Evolutionary conservation across 2,329 filamentous ascomycete species (phyloP), one percentile per base, ranked within the genome.

Genomic region (Ceratocystis huliohia): DNA sequence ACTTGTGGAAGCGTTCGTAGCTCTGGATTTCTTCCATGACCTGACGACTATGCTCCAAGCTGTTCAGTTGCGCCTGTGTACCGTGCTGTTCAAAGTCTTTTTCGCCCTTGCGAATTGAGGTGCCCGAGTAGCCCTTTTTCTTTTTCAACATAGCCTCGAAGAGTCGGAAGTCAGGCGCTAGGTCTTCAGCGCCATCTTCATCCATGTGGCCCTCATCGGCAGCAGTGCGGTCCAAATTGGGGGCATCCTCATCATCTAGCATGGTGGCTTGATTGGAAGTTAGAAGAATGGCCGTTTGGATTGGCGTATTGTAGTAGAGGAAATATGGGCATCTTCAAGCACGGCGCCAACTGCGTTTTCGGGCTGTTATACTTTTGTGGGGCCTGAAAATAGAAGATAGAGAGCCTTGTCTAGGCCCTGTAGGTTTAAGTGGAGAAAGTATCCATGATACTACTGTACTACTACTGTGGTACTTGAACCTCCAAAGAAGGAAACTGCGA

Each of bases 11-110:
- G 63, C 93, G 84, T 62, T 88, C 88, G 74, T 88, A 88, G 64
- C 85, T 82, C 66, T 97, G 81, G 1, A 93, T 92, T 71, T 91
- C 86, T 75, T 96, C 89, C 88, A 99, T 94, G 22, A 92, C 93
- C 70, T 83, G 81, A 65, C 93, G 86, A 69, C 91, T 96, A 61
- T 88, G 84, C 72, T 91, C 88, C 64, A 99, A 85, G 7, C 87
- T 84, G 66, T 83, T 81, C 70, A 87, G 85, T 76, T 99, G 94
- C 41, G 89, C 84, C 41, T 84, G 83, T 1, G 94, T 97, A 61
- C 89, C 89, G 76, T 97, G 91, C 33, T 89, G 87, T 77, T 97
- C 94, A 74, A 96, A 99, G 77, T 99, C 94, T 76, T 99, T 99
- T 74, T 96, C 91, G 68, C 94, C 94, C 69, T 91, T 90, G 70